phyloP scores from a whole-genome alignment of 352 stramenopile species.

The Thalassiosira mediterranea region DNA sequence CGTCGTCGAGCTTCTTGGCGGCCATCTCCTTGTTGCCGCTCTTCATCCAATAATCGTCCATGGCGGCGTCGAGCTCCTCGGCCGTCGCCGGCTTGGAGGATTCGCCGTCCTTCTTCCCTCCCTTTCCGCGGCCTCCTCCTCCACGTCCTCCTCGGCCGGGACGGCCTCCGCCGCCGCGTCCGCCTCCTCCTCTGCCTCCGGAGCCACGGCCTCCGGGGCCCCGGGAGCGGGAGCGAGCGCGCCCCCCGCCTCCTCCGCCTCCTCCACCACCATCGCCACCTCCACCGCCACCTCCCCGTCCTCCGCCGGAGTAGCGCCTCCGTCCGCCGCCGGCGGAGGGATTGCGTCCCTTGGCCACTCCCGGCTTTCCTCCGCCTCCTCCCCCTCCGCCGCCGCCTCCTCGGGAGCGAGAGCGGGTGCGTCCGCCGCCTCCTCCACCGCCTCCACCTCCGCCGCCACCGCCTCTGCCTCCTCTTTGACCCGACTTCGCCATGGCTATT shows the following conservation, averaged over 20 bases:
- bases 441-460: conserved; percentile 1
- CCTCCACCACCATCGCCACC: conserved; percentile 15
- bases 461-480: conserved; percentile 19
- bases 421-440: conserved; percentile 2
- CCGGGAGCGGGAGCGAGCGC: too few relatives aligned
- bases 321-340: conserved; percentile 6
- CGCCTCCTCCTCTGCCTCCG: conserved; percentile 8
- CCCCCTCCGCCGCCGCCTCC: background rate
- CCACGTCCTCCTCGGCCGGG: conserved; percentile 20
- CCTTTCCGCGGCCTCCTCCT: background rate
- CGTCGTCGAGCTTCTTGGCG: conserved; percentile 76
- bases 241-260: conserved; percentile 11
- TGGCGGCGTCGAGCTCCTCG: conserved; percentile 68
- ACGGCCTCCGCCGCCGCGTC: conserved; percentile 5
- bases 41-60: conserved; percentile 81
- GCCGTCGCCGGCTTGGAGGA: conserved; percentile 57
- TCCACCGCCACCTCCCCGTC: conserved; percentile 4
- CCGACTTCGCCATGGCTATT: conserved; percentile 32
- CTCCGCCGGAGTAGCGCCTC: conserved; percentile 23
- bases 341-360: conserved; percentile 9
- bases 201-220: background rate
- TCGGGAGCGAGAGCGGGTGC: conserved; percentile 1
- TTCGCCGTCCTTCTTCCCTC: conserved; percentile 18
- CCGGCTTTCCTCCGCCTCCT: too few relatives aligned
- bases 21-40: conserved; percentile 67